Conservation (phyloP, 2,329 filamentous ascomycete genomes). For the Venturia aucupariae region DNA sequence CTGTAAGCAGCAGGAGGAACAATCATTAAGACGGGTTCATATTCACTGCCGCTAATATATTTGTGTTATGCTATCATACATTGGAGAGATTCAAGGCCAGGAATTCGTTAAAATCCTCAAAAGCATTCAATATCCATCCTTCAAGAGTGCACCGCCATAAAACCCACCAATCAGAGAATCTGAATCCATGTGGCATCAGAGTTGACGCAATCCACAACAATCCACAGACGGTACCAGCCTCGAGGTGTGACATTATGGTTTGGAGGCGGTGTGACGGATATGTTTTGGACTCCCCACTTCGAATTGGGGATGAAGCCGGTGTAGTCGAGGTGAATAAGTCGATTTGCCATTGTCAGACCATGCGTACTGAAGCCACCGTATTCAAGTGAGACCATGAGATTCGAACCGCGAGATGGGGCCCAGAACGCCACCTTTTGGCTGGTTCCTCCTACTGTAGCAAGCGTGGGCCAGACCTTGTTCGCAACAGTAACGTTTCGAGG, state of each 20-base stretch:
- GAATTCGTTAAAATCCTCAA: neutral
- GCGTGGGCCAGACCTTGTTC: neutral
- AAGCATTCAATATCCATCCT: neutral
- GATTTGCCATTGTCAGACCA: slow-evolving; percentile 52
- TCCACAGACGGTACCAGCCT: slow-evolving; percentile 52
- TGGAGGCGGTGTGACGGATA: slow-evolving; percentile 47
- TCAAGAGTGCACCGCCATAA: neutral
- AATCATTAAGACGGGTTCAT: neutral
- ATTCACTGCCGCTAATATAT: neutral
- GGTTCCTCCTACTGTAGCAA: neutral
- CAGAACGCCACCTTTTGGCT: slow-evolving; percentile 35
- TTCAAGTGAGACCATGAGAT: slow-evolving; percentile 44
- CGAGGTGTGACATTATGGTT: slow-evolving; percentile 47
- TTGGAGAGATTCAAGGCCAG: neutral
- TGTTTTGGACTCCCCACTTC: slow-evolving; percentile 27
- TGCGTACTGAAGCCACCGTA: slow-evolving; percentile 54
- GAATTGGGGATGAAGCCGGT: slow-evolving; percentile 36
- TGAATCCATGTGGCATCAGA: slow-evolving; percentile 26
- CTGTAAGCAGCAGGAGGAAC: neutral
- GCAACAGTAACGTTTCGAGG: neutral
- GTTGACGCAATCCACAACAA: slow-evolving; percentile 44
- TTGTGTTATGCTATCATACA: neutral
- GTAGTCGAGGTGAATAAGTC: slow-evolving; percentile 46
- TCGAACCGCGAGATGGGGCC: slow-evolving; percentile 32
- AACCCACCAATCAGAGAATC: neutral